Percentiles rank a stretch among this genome's conserved stretches.
Evolutionary conservation across 306 rosid species (phyloP).

Genomic region (Gynostemma pentaphyllum): DNA sequence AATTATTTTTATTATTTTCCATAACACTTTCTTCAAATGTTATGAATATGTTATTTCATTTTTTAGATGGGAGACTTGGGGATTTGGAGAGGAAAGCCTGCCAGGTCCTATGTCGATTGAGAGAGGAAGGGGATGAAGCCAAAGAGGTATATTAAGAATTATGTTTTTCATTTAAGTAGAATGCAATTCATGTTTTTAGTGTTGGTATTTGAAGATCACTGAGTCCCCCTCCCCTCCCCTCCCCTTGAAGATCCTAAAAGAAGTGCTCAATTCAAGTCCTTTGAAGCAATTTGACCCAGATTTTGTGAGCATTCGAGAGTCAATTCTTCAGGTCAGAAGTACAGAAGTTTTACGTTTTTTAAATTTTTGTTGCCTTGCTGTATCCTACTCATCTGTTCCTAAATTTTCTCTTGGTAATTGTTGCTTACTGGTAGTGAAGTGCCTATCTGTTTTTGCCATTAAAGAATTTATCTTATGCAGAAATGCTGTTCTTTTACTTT

Average conservation of each 20-base stretch:
- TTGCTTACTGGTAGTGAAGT: not conserved
- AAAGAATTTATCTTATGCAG: no score
- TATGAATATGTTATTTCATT: constrained; percentile 10
- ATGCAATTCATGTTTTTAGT: not conserved
- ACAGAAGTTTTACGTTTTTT: not conserved
- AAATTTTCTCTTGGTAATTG: not conserved
- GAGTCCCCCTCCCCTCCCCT: not conserved
- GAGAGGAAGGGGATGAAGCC: constrained; percentile 62
- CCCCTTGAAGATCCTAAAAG: constrained; percentile 44
- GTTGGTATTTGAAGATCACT: not conserved
- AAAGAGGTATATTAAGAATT: constrained; percentile 56
- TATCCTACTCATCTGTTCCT: not conserved
- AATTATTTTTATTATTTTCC: constrained; percentile 9
- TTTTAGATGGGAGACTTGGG: constrained; percentile 52
- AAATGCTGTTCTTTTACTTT: no score
- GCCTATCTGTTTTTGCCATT: not conserved
- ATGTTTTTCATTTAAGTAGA: not conserved
- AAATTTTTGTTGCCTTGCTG: not conserved
- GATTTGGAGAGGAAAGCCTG: constrained; percentile 73
- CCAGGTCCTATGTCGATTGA: constrained; percentile 60
- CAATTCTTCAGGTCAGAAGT: constrained; percentile 58
- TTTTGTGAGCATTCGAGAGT: constrained; percentile 63
- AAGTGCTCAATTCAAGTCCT: constrained; percentile 50
- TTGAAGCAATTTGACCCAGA: constrained; percentile 46
- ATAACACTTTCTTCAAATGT: constrained; percentile 4